These are phyloP conservation scores for Heterobasidion parviporum DNA, from an alignment of 1,284 basidiomycete genomes.

Conservation along the genomic window DNA sequence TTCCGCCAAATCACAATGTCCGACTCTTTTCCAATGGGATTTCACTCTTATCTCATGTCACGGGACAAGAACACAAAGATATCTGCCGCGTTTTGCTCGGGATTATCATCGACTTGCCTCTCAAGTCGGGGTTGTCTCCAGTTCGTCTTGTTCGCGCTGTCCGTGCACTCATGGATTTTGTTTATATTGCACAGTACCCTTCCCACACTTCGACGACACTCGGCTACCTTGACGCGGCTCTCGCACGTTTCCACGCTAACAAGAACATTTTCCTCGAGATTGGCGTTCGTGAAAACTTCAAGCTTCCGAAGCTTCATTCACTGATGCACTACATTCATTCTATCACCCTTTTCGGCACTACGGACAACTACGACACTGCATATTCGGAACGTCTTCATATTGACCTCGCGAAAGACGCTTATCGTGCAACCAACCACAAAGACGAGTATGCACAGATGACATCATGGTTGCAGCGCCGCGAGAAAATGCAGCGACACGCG, in stretches of 20 bases:
- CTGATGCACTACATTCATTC: too few species aligned
- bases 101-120: neutral
- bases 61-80: slow-evolving; percentile 15
- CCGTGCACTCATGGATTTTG: slow-evolving; percentile 18
- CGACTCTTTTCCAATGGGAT: slow-evolving; percentile 3
- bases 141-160: slow-evolving; percentile 9
- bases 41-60: slow-evolving; percentile 5
- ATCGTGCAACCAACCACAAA: slow-evolving; percentile 23
- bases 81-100: slow-evolving; percentile 16
- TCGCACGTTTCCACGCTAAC: too few species aligned
- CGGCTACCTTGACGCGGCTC: too few species aligned
- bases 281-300: slow-evolving; percentile 18
- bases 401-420: slow-evolving; percentile 24
- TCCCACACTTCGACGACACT: too few species aligned
- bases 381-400: too few species aligned
- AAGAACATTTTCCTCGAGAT: slow-evolving; percentile 18
- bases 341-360: too few species aligned
- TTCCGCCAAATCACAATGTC: neutral
- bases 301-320: slow-evolving; percentile 23
- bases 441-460: slow-evolving; percentile 30
- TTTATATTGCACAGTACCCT: too few species aligned
- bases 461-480: slow-evolving; percentile 20
- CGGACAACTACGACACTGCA: too few species aligned
- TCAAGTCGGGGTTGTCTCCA: neutral
- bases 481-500: neutral